Evolutionary conservation across 179 eudicot genomes (phyloP), one percentile per base, ranked within the genome.

Genomic region (Corrigiola litoralis): DNA sequence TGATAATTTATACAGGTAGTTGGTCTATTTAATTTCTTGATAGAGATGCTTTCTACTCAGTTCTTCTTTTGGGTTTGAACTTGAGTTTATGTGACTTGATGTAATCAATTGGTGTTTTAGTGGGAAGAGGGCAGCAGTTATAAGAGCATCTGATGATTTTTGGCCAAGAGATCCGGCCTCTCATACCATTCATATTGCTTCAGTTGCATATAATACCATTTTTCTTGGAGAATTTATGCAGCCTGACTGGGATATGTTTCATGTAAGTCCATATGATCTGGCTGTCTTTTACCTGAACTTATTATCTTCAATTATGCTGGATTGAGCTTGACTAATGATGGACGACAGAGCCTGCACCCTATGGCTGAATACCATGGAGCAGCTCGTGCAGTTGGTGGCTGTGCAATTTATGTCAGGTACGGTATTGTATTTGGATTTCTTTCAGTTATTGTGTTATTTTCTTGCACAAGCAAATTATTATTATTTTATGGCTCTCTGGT

Each of bases 181-280:
- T 34, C 96, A 89, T 81, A 89, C 96, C 8, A 87, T 86, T 61
- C 96, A 86, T 66, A 84, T 89, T 71, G 85, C 92, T 56, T 86
- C 96, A 6, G 90, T 86, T 58, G 96, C 92, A 16, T 89, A 89
- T 67, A 89, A 89, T 67, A 82, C 86, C n/a, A 32, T 89, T 38
- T 89, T 89, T 66, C 81, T 89, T 1, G 96, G 92, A 48, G 96
- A 89, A 56, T 89, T 89, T 53, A 86, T 86, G 92, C 96, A 89
- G 78, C 92, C 96, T 21, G 96, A 89, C 70, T 89, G 96, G 96
- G 96, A 89, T 78, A 89, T 89, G 96, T 89, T 89, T 73, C 96
- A 89, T 73, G 95, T 87, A 68, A 79, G 89, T 51, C 24, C 16
- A 70, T 17, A 11, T 9, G 5, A 28, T 23, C 6, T 37, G 8